A percentile compares a stretch with the other conserved stretches of the same genome.
These are phyloP conservation scores for Flaveria ramosissima DNA, from an alignment of 129 eudicot genomes.

Conservation along the genomic window DNA sequence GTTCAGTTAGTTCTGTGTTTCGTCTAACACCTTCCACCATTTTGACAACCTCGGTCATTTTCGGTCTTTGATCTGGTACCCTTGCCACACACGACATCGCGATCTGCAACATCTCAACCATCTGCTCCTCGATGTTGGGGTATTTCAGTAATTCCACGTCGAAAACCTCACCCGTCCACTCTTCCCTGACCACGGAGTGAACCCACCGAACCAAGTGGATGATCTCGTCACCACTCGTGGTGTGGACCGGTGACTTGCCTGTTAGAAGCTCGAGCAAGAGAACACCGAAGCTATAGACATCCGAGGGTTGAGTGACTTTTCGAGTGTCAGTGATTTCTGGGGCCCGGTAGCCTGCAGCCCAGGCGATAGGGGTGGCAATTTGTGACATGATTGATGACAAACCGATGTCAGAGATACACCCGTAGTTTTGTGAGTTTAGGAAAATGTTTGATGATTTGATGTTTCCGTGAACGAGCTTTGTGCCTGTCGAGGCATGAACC, in stretches of 20 bases:
- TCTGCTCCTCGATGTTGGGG: slow-evolving; percentile 80
- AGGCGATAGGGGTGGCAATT: slow-evolving; percentile 78
- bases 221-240: slow-evolving; percentile 85
- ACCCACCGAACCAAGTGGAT: slow-evolving; percentile 93
- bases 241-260: slow-evolving; percentile 81
- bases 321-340: slow-evolving; percentile 92
- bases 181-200: slow-evolving; percentile 91
- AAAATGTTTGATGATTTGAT: slow-evolving; percentile 85
- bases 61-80: slow-evolving; percentile 77
- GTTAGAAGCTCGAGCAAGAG: slow-evolving; percentile 84
- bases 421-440: slow-evolving; percentile 62
- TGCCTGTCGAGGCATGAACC: slow-evolving; percentile 56
- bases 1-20: slow-evolving; percentile 19
- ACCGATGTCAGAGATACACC: slow-evolving; percentile 79
- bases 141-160: slow-evolving; percentile 77
- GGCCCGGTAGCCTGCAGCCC: slow-evolving; percentile 93
- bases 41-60: slow-evolving; percentile 73
- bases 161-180: slow-evolving; percentile 97
- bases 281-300: slow-evolving; percentile 91
- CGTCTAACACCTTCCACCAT: slow-evolving; percentile 72
- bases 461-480: slow-evolving; percentile 88
- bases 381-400: slow-evolving; percentile 75
- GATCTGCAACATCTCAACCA: slow-evolving; percentile 90
- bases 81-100: slow-evolving; percentile 85
- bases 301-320: slow-evolving; percentile 70